Percentiles rank a stretch among this genome's conserved stretches.
Conservation (phyloP, 208 protist genomes). For the Angomonas desouzai region DNA sequence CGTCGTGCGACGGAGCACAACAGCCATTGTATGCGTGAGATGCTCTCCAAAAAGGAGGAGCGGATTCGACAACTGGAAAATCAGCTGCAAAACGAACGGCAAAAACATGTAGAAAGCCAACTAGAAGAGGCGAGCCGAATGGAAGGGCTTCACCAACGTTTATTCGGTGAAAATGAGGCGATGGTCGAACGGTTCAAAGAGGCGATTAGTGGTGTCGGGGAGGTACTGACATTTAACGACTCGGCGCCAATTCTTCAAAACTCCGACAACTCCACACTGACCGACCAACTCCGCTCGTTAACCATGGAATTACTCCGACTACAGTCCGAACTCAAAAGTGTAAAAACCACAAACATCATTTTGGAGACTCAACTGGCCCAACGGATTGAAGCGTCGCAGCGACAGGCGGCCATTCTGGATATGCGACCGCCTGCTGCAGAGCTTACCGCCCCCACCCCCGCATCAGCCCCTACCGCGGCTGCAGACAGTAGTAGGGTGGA, state of each 20-base stretch:
- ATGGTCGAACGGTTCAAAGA: conserved; percentile 81
- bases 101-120: conserved; percentile 61
- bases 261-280: conserved; percentile 18
- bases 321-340: conserved; percentile 55
- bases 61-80: conserved; percentile 59
- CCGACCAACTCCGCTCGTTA: conserved; percentile 55
- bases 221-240: conserved; percentile 18
- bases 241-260: conserved; percentile 12
- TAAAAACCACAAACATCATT: conserved; percentile 56
- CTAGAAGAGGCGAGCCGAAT: conserved; percentile 74
- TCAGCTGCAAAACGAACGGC: conserved; percentile 75
- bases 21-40: conserved; percentile 60
- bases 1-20: conserved; percentile 80
- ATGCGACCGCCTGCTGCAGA: no score
- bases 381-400: conserved; percentile 39
- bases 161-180: conserved; percentile 79
- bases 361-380: conserved; percentile 72
- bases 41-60: conserved; percentile 74
- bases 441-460: no score
- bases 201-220: conserved; percentile 57
- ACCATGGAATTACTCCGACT: conserved; percentile 70
- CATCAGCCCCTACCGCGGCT: not conserved
- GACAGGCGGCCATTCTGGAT: conserved; percentile 14
- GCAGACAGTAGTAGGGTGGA: not conserved
- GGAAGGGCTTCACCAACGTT: conserved; percentile 76